Evolutionary conservation across 352 stramenopile genomes (phyloP), one percentile per base, ranked within the genome.

Genomic region (Pythium biforme): DNA sequence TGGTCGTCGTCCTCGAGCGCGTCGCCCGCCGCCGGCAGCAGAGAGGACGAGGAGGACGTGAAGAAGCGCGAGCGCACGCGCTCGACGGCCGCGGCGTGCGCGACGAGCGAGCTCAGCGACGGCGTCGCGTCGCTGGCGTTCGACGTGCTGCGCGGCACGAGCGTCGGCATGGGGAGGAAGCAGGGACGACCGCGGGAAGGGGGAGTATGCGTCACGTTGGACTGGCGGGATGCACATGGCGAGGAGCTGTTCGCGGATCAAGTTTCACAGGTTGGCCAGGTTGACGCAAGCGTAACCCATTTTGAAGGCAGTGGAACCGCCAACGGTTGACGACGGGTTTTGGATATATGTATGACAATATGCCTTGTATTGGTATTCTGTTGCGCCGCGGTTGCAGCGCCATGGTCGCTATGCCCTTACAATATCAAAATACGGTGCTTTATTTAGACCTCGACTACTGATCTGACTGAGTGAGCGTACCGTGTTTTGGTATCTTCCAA

Each of bases 71-170:
- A 64, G 57, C 76, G 76, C 17, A 71, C 64, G 43, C 70, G 66
- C 23, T 84, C 75, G n/a, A 81, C 67, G 31, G 66, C 66, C 9
- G 72, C 61, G 54, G 72, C 71, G 55, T 90, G 77, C 34, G 70
- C 68, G 14, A 73, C 79, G 10, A 84, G 56, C 7, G 72, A 74
- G 61, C 70, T 73, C 37, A 88, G 70, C 46, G 72, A 68, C 37
- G 57, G 33, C 22, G 53, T 27, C 46, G 68, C 20, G 17, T 59
- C 11, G 5, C 37, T 25, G 34, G 40, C 57, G 41, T 10, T 23
- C 19, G 41, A 43, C 37, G 50, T 50, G 43, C 57, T 63, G 37
- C 51, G 51, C 29, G 64, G 31, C 40, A 50, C 47, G 56, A 71
- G 64, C 52, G 64, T 71, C 41, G 64, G 64, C 64, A 71, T 71